Base-by-base conservation (phyloP, 768 basidiomycete species). In the Termitomyces sp. region DNA sequence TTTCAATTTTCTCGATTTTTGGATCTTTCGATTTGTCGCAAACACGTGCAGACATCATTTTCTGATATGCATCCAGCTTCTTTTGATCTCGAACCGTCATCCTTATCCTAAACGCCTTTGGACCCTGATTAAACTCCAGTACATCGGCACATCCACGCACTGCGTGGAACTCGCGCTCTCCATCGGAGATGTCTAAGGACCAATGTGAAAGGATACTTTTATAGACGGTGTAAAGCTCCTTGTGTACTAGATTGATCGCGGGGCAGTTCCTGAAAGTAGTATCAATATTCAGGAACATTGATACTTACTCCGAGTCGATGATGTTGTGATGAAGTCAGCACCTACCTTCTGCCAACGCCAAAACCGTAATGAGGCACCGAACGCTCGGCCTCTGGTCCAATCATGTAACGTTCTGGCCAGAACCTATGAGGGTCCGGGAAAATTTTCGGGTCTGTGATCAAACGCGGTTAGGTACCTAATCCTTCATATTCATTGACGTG, bases 351-450 rank as follows among this genome's bases (percentile, higher is more conserved):
- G 9, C 58, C 58, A 14, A 59, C 34, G 16, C 58, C 58, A 24
- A 59, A 59, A 3, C 58, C 53, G 37, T 59, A 59, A 59, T 59
- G 52, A 5, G 58, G 58, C 53, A 55, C 49, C 5, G 53, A 47
- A 30, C 58, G 53, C n/a, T n/a, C 58, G 12, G 58, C 53, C 27
- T 59, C 58, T 12, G 48, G 53, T 6, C 53, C 58, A 32, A 14
- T 55, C 46, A 59, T 49, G 30, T 55, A 59, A n/a, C 58, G 53
- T n/a, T n/a, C n/a, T n/a, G n/a, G n/a, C n/a, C n/a, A n/a, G n/a
- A n/a, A n/a, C n/a, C n/a, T n/a, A n/a, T n/a, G n/a, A n/a, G n/a
- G n/a, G n/a, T n/a, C n/a, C n/a, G n/a, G n/a, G n/a, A n/a, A n/a
- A n/a, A n/a, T n/a, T n/a, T n/a, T n/a, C n/a, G n/a, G n/a, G n/a